Evolutionary conservation across 2,329 filamentous ascomycete genomes (phyloP), one percentile per base, ranked within the genome.

Genomic region (Colletotrichum tropicicola): DNA sequence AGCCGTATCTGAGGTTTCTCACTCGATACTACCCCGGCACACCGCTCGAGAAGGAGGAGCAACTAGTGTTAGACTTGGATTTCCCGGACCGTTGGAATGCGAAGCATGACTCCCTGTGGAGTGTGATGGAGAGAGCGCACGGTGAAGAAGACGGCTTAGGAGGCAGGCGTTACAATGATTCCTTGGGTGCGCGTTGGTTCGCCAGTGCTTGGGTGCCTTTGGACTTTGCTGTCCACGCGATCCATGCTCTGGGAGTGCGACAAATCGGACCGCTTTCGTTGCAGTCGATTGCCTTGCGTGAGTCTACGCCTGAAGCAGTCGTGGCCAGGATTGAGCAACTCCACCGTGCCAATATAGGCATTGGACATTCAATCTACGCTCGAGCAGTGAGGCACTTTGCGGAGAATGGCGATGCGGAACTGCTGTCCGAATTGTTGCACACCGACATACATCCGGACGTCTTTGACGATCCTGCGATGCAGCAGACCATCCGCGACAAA

Each of bases 171-270:
- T 86, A 89, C 67, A 90, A 87, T 71, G 92, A 96, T 74, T 78
- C 82, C 1, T 85, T 97, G 28, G 91, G 92, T 17, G 91, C 94
- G n/a, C 87, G 90, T 68, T 89, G 93, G 80, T 94, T 97, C 74
- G 94, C 94, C 9, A 90, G 83, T 61, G 80, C 79, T 17, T 91
- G 92, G 75, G 85, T 96, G 21, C 87, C 90, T 1, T 81, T 94
- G 9, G 89, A 94, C 59, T 86, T 91, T 68, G 88, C 93, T 25
- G 87, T 97, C 58, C 86, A 86, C 32, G 85, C 92, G 6, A 80
- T 96, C 17, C 83, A 86, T 59, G 87, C 91, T 70, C 86, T 97
- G 54, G 92, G 92, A 2, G 81, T 97, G 5, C 83, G 87, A 49
- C 80, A 83, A 35, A 90, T 97, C 67, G 94, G 94, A 0, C 91